Base-by-base conservation (phyloP, 2,329 filamentous ascomycete species). In the Penicillium occitanis region DNA sequence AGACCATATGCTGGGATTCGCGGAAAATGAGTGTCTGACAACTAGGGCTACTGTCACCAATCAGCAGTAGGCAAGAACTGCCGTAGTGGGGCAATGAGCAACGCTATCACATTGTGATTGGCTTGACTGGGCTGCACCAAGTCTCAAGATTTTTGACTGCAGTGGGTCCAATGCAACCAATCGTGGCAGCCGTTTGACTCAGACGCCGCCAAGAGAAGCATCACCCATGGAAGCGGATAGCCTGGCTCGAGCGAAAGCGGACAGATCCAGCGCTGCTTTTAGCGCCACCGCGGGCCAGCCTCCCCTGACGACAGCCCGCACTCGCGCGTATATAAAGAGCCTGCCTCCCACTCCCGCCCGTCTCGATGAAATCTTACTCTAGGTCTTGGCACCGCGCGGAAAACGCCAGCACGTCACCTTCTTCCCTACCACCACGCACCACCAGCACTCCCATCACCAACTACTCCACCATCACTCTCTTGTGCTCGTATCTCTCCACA, bases 331-430 rank as follows among this genome's bases (percentile, higher is more conserved):
- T 79, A 78, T 76, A 78, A 78, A 74, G 76, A 70, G 69, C 72
- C 74, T 74, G 72, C 74, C 76, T 76, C 76, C 77, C 77, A 72
- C 75, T 71, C 75, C 71, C 70, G 67, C 53, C 65, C 61, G 65
- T 63, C 67, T 69, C 66, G 70, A 72, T 70, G 70, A 72, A 55
- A 72, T 74, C 76, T 70, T 73, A 70, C 73, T 75, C 69, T 72
- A 74, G 76, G 75, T 79, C 76, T 79, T 79, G 77, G 77, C 76
- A 77, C 73, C 72, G 71, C 72, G 74, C 73, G 73, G 73, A 77
- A 61, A 55, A 72, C 71, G 70, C 73, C 74, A 70, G 69, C 70
- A 68, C 66, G 65, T 71, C 70, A 71, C 75, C 70, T 73, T 74
- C 72, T 72, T 71, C 69, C 69, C 67, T 63, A 69, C 64, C 55